Evolutionary conservation across 78 protist species (phyloP).

Genomic region (Bodo saltans): DNA sequence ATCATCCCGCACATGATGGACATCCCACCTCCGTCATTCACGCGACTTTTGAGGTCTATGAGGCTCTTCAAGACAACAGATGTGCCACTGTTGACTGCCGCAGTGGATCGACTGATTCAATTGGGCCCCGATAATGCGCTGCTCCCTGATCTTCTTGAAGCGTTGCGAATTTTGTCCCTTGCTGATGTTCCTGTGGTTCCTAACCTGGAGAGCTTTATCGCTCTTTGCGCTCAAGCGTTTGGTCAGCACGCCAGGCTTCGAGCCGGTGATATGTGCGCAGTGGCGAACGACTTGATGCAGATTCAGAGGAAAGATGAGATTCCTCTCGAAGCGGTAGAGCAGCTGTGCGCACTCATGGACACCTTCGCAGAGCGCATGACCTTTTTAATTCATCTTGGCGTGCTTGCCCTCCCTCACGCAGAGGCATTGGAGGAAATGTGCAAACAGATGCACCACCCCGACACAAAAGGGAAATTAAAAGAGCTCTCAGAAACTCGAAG

Average conservation of each 20-base stretch:
- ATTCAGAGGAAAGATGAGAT: neutral
- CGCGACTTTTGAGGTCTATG: neutral
- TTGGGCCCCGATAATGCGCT: neutral
- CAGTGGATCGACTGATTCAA: neutral
- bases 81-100: neutral
- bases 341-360: neutral
- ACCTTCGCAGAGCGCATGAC: neutral
- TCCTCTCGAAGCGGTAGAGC: neutral
- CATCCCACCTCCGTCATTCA: neutral
- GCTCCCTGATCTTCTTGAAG: neutral
- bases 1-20: neutral
- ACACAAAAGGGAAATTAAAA: neutral
- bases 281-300: neutral
- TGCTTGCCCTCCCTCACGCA: neutral
- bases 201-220: neutral
- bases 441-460: neutral
- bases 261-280: neutral
- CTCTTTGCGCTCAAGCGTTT: neutral
- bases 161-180: neutral
- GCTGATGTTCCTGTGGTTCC: neutral
- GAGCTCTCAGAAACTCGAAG: neutral
- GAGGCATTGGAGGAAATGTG: neutral
- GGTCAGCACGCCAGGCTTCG: neutral
- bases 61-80: neutral
- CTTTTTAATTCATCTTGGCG: neutral